Percentiles rank a stretch among this genome's conserved stretches.
Evolutionary conservation across 1,284 basidiomycete genomes (phyloP).

Genomic region (Ceratobasidium sp.): DNA sequence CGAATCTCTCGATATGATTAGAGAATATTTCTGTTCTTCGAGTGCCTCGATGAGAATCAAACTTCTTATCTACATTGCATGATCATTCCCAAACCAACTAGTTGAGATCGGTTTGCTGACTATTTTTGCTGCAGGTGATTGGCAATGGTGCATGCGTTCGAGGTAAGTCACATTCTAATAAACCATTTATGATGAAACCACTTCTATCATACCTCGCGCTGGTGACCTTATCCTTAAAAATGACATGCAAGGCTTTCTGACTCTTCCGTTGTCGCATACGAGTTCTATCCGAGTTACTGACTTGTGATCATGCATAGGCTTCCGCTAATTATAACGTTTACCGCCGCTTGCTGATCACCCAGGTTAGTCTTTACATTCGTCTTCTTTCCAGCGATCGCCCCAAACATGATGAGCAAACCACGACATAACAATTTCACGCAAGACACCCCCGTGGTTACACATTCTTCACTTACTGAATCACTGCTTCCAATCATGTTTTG

Average conservation of each 20-base stretch:
- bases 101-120: background rate
- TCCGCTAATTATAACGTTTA: too few species aligned
- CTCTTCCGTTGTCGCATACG: slow-evolving; percentile 42
- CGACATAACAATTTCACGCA: slow-evolving; percentile 47
- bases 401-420: slow-evolving; percentile 47
- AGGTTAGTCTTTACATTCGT: slow-evolving; percentile 32
- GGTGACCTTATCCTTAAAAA: slow-evolving; percentile 39
- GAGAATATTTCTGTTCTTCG: slow-evolving; percentile 19
- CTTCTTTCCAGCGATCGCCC: slow-evolving; percentile 26
- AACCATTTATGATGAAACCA: slow-evolving; percentile 14
- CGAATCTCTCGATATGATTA: slow-evolving; percentile 19
- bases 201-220: slow-evolving; percentile 24
- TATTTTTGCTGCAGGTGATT: background rate
- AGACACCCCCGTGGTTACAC: slow-evolving; percentile 42
- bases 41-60: slow-evolving; percentile 32
- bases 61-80: slow-evolving; percentile 37
- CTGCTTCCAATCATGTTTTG: background rate
- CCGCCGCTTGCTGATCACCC: background rate
- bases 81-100: background rate
- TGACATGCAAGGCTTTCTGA: slow-evolving; percentile 54
- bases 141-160: background rate
- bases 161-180: background rate
- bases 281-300: slow-evolving; percentile 45
- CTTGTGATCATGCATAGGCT: too few species aligned
- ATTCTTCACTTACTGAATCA: slow-evolving; percentile 45